These are phyloP conservation scores for Penstemon eatonii DNA, from an alignment of 257 asterid species.

Conservation along the genomic window DNA sequence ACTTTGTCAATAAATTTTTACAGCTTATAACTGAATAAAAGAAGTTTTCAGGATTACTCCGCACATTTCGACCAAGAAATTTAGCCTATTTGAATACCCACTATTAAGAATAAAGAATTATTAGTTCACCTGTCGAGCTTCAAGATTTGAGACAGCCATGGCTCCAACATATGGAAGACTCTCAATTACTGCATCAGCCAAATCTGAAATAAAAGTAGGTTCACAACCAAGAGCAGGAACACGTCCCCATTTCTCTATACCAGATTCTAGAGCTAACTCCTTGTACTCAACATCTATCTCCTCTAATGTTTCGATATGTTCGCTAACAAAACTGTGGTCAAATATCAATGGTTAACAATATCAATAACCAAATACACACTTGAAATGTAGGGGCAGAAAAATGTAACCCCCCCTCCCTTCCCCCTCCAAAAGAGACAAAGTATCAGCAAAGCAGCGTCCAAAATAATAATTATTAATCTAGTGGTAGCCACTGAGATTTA, in stretches of 20 bases:
- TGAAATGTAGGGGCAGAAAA: conserved; percentile 23
- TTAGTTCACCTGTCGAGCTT: conserved; percentile 87
- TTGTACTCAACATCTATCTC: conserved; percentile 99
- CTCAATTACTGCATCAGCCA: conserved; percentile 98
- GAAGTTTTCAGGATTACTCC: background rate
- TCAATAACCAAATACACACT: conserved; percentile 19
- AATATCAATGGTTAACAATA: conserved; percentile 17
- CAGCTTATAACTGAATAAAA: too few species aligned
- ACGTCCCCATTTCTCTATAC: conserved; percentile 95
- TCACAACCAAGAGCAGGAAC: conserved; percentile 98
- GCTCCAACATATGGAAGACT: conserved; percentile 99
- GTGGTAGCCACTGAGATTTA: conserved; percentile 30
- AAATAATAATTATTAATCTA: background rate
- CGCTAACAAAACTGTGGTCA: conserved; percentile 84
- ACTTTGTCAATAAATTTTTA: too few species aligned
- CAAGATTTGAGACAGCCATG: conserved; percentile 97
- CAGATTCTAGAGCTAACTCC: conserved; percentile 93
- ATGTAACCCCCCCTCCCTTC: background rate
- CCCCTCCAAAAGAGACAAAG: conserved; percentile 1
- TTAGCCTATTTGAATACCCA: background rate
- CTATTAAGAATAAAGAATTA: background rate
- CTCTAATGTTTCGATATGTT: conserved; percentile 96
- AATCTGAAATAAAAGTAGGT: conserved; percentile 86
- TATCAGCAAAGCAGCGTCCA: background rate
- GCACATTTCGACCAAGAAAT: conserved; percentile 12